Evolutionary conservation across 345 rosid species (phyloP).

Genomic region (Capsella bursapastoris): DNA sequence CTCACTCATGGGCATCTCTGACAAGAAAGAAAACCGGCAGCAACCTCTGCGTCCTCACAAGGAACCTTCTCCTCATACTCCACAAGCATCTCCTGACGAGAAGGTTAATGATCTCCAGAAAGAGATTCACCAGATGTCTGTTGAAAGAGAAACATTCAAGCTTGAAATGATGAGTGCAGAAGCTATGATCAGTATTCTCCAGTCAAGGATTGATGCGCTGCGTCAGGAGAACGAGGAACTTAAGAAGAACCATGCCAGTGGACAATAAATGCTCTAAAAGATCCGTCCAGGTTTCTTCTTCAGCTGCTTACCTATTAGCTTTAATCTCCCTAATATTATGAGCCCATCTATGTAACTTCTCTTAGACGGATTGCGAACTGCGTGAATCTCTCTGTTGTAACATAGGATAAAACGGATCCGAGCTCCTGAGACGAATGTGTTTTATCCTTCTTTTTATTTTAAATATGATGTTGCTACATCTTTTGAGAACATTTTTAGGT

Average conservation of each 20-base stretch:
- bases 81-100: conserved; percentile 26
- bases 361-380: conserved; percentile 28
- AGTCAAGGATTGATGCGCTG: conserved; percentile 63
- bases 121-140: conserved; percentile 70
- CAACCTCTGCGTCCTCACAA: conserved; percentile 11
- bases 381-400: conserved; percentile 37
- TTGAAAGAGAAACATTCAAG: conserved; percentile 73
- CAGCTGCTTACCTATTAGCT: conserved; percentile 6
- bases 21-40: conserved; percentile 29
- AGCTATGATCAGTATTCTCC: conserved; percentile 81
- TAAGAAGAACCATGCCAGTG: conserved; percentile 48
- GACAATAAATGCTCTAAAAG: neutral
- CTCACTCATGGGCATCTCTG: conserved; percentile 49
- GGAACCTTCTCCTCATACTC: conserved; percentile 43
- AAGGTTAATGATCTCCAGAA: conserved; percentile 60
- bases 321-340: conserved; percentile 26
- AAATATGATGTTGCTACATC: conserved; percentile 18
- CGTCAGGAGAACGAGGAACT: conserved; percentile 75
- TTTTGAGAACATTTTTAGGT: conserved; percentile 30
- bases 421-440: conserved; percentile 10
- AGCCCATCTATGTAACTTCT: conserved; percentile 26
- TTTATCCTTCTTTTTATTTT: neutral
- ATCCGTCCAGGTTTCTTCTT: conserved; percentile 38
- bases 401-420: conserved; percentile 30
- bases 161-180: conserved; percentile 86